These are phyloP conservation scores for Parathielavia appendiculata DNA, from an alignment of 495 filamentous ascomycete genomes.

Conservation along the genomic window DNA sequence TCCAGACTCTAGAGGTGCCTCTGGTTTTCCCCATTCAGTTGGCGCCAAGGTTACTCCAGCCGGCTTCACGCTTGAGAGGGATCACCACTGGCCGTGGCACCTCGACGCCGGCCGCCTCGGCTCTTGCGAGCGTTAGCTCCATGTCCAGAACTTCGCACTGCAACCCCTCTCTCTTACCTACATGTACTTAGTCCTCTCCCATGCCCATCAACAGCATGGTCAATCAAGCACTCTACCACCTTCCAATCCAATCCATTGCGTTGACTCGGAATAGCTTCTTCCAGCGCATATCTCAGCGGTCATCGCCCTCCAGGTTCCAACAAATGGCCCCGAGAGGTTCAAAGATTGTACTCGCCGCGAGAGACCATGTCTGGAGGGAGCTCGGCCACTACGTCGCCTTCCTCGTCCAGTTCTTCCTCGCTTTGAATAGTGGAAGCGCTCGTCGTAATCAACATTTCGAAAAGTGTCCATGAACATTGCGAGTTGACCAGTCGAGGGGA, in stretches of 20 bases:
- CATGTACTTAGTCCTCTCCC: too few species aligned
- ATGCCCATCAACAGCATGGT: too few species aligned
- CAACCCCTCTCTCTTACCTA: too few species aligned
- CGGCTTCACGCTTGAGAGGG: neutral
- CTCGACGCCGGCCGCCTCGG: neutral
- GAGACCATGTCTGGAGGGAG: neutral
- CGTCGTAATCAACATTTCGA: neutral
- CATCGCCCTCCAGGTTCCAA: too few species aligned
- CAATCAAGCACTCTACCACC: too few species aligned
- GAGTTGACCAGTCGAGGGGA: neutral
- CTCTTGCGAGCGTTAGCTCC: conserved; percentile 7
- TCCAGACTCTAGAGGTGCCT: neutral
- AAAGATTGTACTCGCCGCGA: neutral
- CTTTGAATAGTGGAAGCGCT: neutral
- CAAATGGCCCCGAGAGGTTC: neutral
- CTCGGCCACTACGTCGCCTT: neutral
- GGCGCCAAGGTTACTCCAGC: too few species aligned
- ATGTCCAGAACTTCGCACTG: conserved; percentile 6
- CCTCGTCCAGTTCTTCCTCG: neutral
- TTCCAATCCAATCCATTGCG: too few species aligned
- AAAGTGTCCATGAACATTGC: neutral
- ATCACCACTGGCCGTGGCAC: neutral
- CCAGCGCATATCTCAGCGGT: too few species aligned
- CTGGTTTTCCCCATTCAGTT: neutral
- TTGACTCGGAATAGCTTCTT: too few species aligned